Base-by-base conservation (phyloP, 345 rosid species). In the Chamaenerion angustifolium region DNA sequence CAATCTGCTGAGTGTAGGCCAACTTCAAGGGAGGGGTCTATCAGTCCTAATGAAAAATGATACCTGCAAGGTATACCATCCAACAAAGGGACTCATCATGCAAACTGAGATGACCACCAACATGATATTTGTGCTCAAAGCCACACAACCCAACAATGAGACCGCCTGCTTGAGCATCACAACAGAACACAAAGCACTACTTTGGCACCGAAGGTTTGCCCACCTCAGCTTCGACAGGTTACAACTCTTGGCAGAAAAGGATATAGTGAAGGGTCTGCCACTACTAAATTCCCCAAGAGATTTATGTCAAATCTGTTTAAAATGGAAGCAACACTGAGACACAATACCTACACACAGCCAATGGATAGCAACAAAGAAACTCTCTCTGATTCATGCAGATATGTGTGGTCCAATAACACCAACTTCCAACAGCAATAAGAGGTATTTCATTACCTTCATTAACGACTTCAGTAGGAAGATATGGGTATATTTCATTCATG, bases 171-270 rank as follows among this genome's bases (percentile, higher is more conserved):
- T 27, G 3, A 11, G 11, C 0, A 8, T 16, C n/a, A 5, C 4
- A 27, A 1, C 18, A 11, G n/a, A 16, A 10, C 4, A 40, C 11
- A 9, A 8, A 8, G 25, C 46, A 8, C n/a, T 9, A 27, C 8
- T 45, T 3, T 59, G 40, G 37, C 51, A 52, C 5, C 45, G 25
- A 18, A 3, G 21, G 4, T 59, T 23, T 51, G 50, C 40, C 0
- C 51, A 51, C 17, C 16, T 51, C 2, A 59, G 21, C 43, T 51
- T 51, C n/a, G 10, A 44, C 1, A 51, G 45, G 2, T n/a, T 43
- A 4, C 15, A 37, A 9, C 43, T 16, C 6, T 27, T 51, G 11
- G 16, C 35, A 11, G 31, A 51, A 14, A 59, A 59, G 8, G 16
- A 43, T 2, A 43, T 51, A 35, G 50, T 59, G 12, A 17, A 16